Conservation (phyloP, 352 stramenopile genomes). For the Pythium periplocum region DNA sequence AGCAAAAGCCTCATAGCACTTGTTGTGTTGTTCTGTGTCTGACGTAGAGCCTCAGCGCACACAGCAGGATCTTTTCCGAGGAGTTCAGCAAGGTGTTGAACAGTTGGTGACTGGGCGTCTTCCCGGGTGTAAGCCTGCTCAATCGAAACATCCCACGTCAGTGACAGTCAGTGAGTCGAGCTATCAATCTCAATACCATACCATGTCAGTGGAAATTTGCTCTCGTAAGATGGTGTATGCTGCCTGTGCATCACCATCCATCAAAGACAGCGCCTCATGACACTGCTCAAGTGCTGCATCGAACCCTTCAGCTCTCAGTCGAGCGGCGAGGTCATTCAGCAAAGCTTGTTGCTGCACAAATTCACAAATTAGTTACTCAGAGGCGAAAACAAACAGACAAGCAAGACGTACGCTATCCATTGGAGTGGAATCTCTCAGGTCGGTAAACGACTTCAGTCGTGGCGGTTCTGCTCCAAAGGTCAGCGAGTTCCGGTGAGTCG, state of each 20-base stretch:
- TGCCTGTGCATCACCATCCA: conserved; percentile 13
- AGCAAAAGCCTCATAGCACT: conserved; percentile 56
- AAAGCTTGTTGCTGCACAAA: conserved; percentile 7
- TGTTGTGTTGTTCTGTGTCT: conserved; percentile 44
- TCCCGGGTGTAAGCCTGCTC: no score
- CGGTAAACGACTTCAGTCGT: conserved; percentile 15
- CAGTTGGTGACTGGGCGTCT: conserved; percentile 16
- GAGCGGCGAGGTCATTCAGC: conserved; percentile 7
- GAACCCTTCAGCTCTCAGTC: conserved; percentile 4
- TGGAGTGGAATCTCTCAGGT: conserved; percentile 3
- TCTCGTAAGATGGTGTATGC: conserved; percentile 20
- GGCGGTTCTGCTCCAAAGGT: conserved; percentile 2
- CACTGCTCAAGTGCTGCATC: conserved; percentile 15
- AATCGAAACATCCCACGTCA: no score
- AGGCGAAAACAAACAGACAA: no score
- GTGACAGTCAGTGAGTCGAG: no score
- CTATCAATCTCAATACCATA: not conserved
- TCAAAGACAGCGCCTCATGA: conserved; percentile 15
- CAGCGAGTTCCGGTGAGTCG: conserved; percentile 20
- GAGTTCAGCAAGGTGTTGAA: conserved; percentile 43
- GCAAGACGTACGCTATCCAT: conserved; percentile 1
- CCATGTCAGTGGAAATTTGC: conserved; percentile 10
- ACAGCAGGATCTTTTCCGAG: conserved; percentile 40
- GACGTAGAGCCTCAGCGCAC: conserved; percentile 51
- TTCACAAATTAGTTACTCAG: no score